Conservation (phyloP, 148 eudicot species). For the Euryodendron excelsum region DNA sequence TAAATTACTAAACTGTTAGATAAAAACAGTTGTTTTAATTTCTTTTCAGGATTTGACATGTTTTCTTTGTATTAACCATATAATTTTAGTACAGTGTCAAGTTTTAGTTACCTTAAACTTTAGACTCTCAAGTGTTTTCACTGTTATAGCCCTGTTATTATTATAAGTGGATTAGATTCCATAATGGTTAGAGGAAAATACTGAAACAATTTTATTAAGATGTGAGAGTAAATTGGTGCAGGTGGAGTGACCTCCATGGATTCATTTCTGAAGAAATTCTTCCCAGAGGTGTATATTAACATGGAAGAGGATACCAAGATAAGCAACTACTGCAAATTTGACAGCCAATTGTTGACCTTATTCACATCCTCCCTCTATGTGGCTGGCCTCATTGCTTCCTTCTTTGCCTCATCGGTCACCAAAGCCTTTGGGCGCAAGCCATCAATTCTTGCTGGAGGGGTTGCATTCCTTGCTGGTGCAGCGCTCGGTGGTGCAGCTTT, state of each 20-base stretch:
- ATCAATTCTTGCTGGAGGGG: constrained; percentile 10
- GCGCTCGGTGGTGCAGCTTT: constrained; percentile 25
- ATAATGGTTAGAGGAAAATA: neutral
- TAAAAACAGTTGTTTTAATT: no score
- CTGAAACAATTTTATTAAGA: neutral
- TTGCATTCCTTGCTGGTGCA: constrained; percentile 21
- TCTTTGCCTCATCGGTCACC: constrained; percentile 10
- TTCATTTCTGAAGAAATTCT: constrained; percentile 15
- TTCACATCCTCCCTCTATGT: constrained; percentile 18
- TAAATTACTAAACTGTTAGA: no score
- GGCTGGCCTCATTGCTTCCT: constrained; percentile 13
- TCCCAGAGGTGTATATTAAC: constrained; percentile 12
- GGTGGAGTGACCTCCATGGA: constrained; percentile 20
- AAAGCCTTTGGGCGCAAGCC: constrained; percentile 14
- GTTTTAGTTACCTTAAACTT: no score
- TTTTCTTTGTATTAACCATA: no score
- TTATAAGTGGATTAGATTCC: neutral
- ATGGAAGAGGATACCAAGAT: constrained; percentile 7
- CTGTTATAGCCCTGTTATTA: neutral
- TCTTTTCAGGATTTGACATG: no score
- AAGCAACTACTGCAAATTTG: constrained; percentile 20
- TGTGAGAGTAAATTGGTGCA: neutral
- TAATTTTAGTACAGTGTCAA: no score
- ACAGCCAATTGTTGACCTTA: constrained; percentile 13
- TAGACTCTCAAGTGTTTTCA: no score